Percentiles rank a stretch among this genome's conserved stretches.
These are phyloP conservation scores for Cochlearia excelsa DNA, from an alignment of 345 rosid species.

Conservation along the genomic window DNA sequence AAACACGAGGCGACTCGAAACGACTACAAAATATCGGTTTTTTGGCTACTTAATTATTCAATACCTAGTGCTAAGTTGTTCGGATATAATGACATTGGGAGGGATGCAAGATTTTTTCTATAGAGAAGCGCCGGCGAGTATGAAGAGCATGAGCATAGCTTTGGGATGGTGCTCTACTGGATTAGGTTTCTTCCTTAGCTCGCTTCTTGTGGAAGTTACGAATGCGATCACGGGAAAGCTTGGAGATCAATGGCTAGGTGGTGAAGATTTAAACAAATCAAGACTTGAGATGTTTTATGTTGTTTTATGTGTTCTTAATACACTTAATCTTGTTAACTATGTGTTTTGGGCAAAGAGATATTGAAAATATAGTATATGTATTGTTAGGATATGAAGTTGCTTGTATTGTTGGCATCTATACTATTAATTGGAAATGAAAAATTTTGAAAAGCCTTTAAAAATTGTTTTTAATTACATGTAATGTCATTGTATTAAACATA, in stretches of 20 bases:
- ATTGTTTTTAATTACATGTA: too few relatives aligned
- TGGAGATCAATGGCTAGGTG: constrained; percentile 47
- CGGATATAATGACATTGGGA: constrained; percentile 50
- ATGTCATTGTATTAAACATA: too few relatives aligned
- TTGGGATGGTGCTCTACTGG: constrained; percentile 53
- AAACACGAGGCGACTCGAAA: constrained; percentile 25
- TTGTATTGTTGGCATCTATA: too few relatives aligned
- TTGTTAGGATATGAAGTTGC: too few relatives aligned
- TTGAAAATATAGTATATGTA: too few relatives aligned
- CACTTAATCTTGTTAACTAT: too few relatives aligned
- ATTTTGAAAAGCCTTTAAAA: too few relatives aligned
- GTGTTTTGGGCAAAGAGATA: too few relatives aligned
- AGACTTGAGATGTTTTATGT: too few relatives aligned
- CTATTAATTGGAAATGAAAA: too few relatives aligned
- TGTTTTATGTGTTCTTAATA: too few relatives aligned
- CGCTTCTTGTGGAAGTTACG: constrained; percentile 38
- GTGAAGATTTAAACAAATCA: too few relatives aligned
- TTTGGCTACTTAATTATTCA: constrained; percentile 54
- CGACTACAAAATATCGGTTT: constrained; percentile 37
- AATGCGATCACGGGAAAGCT: constrained; percentile 34
- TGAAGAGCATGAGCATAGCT: constrained; percentile 48
- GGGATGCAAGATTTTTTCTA: constrained; percentile 68
- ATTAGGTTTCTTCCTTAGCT: constrained; percentile 53
- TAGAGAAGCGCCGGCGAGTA: constrained; percentile 46
- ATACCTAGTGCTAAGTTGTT: constrained; percentile 42